These are phyloP conservation scores for Epichloe uncinata DNA, from an alignment of 2,329 filamentous ascomycete species.

Conservation along the genomic window DNA sequence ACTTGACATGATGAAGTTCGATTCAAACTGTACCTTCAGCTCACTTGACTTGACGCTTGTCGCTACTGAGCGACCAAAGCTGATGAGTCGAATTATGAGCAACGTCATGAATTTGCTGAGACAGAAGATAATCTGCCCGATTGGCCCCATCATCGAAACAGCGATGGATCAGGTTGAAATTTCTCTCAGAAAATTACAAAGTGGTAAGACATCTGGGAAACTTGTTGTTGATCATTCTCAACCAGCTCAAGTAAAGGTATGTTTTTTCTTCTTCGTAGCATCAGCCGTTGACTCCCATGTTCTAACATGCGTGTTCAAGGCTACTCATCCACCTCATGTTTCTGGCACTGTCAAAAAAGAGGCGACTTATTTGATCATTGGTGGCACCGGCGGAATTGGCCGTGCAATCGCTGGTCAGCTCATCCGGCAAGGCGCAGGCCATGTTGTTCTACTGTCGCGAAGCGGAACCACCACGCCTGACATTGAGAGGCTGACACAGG, in stretches of 20 bases:
- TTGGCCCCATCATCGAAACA: conserved; percentile 22
- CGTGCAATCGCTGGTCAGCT: conserved; percentile 35
- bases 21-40: conserved; percentile 32
- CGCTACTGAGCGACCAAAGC: conserved; percentile 24
- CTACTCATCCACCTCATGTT: conserved; percentile 10
- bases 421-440: conserved; percentile 32
- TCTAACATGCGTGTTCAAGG: conserved; percentile 4
- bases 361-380: conserved; percentile 36
- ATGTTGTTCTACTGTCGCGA: conserved; percentile 36
- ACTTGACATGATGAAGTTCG: conserved; percentile 35
- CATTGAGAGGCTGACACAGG: conserved; percentile 26
- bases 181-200: conserved; percentile 24
- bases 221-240: conserved; percentile 28
- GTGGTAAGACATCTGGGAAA: conserved; percentile 26
- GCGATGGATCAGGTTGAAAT: conserved; percentile 24
- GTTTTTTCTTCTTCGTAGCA: not conserved
- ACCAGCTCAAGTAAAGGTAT: conserved; percentile 27
- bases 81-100: conserved; percentile 18
- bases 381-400: conserved; percentile 37
- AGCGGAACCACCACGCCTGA: conserved; percentile 27
- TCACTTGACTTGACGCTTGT: conserved; percentile 33
- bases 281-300: not conserved
- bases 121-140: conserved; percentile 21
- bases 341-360: conserved; percentile 19
- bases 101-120: conserved; percentile 23